Evolutionary conservation across 768 basidiomycete genomes (phyloP), one percentile per base, ranked within the genome.

Genomic region (Leccinum imitatum): DNA sequence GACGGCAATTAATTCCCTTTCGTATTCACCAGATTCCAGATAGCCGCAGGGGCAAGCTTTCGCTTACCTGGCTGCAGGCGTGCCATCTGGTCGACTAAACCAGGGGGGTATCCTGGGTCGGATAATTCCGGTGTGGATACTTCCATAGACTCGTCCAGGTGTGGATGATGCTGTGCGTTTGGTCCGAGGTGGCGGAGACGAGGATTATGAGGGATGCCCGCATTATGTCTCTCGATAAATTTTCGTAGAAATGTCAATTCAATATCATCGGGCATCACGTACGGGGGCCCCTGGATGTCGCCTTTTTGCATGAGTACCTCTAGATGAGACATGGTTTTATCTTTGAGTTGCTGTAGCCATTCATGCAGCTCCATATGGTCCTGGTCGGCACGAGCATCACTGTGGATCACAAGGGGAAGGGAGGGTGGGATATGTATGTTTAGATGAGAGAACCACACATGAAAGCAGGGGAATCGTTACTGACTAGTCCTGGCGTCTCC

Each of bases 351-450:
- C 66, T 92, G 90, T 2, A 92, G 76, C 90, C 90, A 92, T 69
- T 92, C 90, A 67, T 92, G 90, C 21, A 92, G 76, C 69, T 92
- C 90, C 90, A 92, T 92, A 68, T 92, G 90, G 69, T 92, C 90
- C 71, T 91, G 90, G 77, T 92, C 90, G 1, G 90, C 90, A 53
- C 87, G 84, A 54, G 88, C 85, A 69, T 92, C 89, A 57, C 73
- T 73, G 59, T 59, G 47, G 41, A 13, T 35, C 33, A 14, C 13
- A 35, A 10, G 33, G 33, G 13, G 5, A 35, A 35, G 33, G 13
- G 13, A 30, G 30, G 11, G 33, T 13, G 56, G 13, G 50, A 41
- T 31, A 53, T 58, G 27, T 57, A 58, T 33, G 62, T 65, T 60
- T 63, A 55, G 19, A 25, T 31, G 47, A 48, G 37, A 44, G 44